Evolutionary conservation across 1,139 yeast species (phyloP).

Genomic region (Waltiozyma sp.): DNA sequence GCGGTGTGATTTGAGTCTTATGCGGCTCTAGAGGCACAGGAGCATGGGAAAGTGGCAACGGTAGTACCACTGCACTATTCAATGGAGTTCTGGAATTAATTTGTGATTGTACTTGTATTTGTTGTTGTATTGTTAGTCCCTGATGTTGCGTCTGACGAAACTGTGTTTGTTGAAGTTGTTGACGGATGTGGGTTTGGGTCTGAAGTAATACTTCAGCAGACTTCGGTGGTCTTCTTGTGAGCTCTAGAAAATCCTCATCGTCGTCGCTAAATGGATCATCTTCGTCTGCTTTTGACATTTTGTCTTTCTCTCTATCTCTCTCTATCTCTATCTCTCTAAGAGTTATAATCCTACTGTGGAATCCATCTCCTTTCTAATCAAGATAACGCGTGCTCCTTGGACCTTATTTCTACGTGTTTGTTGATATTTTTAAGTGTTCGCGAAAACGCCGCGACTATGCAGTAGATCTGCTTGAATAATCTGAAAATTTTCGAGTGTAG

Average conservation of each 20-base stretch:
- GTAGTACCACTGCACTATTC: background rate
- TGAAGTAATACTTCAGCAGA: background rate
- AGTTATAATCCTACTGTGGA: background rate
- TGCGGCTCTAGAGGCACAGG: background rate
- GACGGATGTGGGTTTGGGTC: background rate
- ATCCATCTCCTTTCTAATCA: background rate
- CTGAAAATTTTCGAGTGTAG: background rate
- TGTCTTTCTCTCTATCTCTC: too few species aligned
- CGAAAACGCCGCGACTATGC: background rate
- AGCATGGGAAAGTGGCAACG: background rate
- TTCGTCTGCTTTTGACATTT: conserved; percentile 1
- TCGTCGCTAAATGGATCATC: conserved; percentile 14
- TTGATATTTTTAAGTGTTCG: background rate
- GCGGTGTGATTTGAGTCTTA: background rate
- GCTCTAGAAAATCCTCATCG: conserved; percentile 16
- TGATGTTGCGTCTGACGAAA: too few species aligned
- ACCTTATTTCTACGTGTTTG: too few species aligned
- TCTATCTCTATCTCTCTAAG: too few species aligned
- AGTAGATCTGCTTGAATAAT: too few species aligned
- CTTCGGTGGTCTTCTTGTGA: conserved; percentile 13
- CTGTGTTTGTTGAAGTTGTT: background rate
- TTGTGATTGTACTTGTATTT: background rate
- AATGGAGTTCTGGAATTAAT: background rate
- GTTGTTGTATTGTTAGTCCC: background rate
- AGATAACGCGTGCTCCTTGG: background rate